A percentile compares a stretch with the other conserved stretches of the same genome.
Evolutionary conservation across 2,329 filamentous ascomycete species (phyloP).

Genomic region (Penicillium hesseltinei): DNA sequence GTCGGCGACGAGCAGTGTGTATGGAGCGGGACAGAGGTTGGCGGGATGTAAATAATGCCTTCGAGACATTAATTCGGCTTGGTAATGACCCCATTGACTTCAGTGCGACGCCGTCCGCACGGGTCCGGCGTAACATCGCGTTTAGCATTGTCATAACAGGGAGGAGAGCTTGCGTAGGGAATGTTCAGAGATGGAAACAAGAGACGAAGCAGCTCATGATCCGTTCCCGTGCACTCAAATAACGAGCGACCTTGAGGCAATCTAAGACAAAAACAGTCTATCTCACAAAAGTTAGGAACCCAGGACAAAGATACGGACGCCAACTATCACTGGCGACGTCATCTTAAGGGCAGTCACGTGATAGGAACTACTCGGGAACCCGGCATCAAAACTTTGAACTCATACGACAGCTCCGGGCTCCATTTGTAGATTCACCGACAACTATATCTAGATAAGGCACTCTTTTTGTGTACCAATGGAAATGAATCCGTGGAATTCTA

Average conservation of each 20-base stretch:
- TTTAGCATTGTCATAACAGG: constrained; percentile 26
- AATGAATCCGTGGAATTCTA: constrained; percentile 16
- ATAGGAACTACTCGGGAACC: background rate
- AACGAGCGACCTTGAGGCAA: constrained; percentile 1
- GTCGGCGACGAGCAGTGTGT: constrained; percentile 23
- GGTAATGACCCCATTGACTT: constrained; percentile 27
- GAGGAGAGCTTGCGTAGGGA: constrained; percentile 10
- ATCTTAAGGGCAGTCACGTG: constrained; percentile 14
- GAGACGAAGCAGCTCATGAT: constrained; percentile 10
- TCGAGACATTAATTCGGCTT: constrained; percentile 21
- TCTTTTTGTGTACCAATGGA: background rate
- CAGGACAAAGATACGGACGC: background rate
- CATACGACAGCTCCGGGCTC: constrained; percentile 3
- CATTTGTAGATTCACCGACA: constrained; percentile 4
- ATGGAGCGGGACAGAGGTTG: constrained; percentile 20
- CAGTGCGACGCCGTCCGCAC: constrained; percentile 28
- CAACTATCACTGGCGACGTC: constrained; percentile 9
- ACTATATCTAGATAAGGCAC: constrained; percentile 3
- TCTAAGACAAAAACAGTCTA: constrained; percentile 1
- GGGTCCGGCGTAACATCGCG: constrained; percentile 33
- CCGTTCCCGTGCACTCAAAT: constrained; percentile 6
- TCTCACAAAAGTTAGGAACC: background rate
- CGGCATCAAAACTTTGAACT: constrained; percentile 3
- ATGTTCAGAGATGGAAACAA: constrained; percentile 11
- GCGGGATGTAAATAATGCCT: constrained; percentile 8